phyloP scores from a whole-genome alignment of 2,329 filamentous ascomycete species.

The Epichloe aotearoae region DNA sequence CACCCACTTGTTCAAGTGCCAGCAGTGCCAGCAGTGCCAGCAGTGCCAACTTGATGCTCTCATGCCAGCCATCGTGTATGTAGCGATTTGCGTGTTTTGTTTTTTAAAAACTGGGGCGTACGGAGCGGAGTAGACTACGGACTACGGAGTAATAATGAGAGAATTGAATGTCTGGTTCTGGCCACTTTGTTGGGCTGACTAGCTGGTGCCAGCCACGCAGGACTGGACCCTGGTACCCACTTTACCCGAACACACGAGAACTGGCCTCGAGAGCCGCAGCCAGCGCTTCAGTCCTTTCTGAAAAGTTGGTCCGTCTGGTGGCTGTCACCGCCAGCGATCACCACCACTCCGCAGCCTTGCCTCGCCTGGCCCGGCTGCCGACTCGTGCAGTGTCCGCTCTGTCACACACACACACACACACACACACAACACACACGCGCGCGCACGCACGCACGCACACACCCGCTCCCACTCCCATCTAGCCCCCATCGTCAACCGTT shows the following conservation, averaged over 20 bases:
- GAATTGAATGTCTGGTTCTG: too few species aligned
- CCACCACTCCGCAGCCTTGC: not conserved
- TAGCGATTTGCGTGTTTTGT: too few species aligned
- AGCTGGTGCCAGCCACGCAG: too few species aligned
- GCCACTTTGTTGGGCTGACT: too few species aligned
- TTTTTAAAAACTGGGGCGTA: too few species aligned
- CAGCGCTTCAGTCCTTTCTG: not conserved
- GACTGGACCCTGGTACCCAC: too few species aligned
- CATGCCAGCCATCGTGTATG: not conserved
- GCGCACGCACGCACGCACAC: not conserved
- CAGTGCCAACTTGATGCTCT: not conserved
- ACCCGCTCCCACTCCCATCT: slow-evolving; percentile 6
- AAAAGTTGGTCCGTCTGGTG: not conserved
- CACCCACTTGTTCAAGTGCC: not conserved
- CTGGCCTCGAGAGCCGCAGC: not conserved
- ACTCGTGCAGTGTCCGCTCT: not conserved
- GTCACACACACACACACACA: not conserved
- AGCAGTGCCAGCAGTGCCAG: not conserved
- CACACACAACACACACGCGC: too few species aligned
- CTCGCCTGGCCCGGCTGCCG: not conserved
- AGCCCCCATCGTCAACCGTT: slow-evolving; percentile 6
- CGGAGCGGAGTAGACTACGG: too few species aligned
- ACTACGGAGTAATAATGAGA: too few species aligned
- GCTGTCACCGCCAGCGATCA: not conserved
- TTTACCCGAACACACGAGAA: too few species aligned